Evolutionary conservation across 1,284 basidiomycete species (phyloP).

Genomic region (Taiwanofungus camphoratus): DNA sequence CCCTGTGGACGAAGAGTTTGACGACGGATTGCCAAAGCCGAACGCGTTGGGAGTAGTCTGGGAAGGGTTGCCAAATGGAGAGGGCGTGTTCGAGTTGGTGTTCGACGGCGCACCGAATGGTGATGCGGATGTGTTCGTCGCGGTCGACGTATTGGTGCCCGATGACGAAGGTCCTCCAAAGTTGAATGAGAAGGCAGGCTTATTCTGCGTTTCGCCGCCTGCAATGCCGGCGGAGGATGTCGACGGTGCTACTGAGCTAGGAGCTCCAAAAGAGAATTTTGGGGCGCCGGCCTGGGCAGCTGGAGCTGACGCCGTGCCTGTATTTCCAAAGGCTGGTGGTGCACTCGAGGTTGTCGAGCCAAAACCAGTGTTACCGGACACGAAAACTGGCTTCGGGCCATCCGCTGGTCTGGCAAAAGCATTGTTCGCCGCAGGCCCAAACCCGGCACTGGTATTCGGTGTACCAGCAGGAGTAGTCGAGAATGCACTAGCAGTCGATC

Average conservation of each 20-base stretch:
- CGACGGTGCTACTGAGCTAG: slow-evolving; percentile 6
- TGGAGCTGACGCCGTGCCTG: neutral
- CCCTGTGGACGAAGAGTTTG: slow-evolving; percentile 7
- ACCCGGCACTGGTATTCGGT: slow-evolving; percentile 4
- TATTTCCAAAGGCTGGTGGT: slow-evolving; percentile 4
- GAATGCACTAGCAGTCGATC: neutral
- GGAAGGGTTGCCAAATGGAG: slow-evolving; percentile 20
- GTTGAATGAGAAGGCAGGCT: slow-evolving; percentile 22
- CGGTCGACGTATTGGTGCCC: too few species aligned
- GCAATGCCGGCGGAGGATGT: neutral
- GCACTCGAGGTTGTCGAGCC: neutral
- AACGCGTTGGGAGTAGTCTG: slow-evolving; percentile 11
- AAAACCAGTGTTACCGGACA: slow-evolving; percentile 1
- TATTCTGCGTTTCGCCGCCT: slow-evolving; percentile 8
- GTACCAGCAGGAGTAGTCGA: slow-evolving; percentile 6
- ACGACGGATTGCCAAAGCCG: neutral
- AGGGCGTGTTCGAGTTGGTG: slow-evolving; percentile 7
- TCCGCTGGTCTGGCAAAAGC: slow-evolving; percentile 5
- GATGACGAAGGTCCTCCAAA: slow-evolving; percentile 14
- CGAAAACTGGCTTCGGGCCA: slow-evolving; percentile 19
- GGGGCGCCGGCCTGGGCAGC: neutral
- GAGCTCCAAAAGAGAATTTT: slow-evolving; percentile 17
- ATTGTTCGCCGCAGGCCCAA: slow-evolving; percentile 4
- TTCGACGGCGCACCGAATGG: slow-evolving; percentile 10
- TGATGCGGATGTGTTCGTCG: slow-evolving; percentile 7